Percentiles rank a stretch among this genome's conserved stretches.
These are phyloP conservation scores for Goffeauzyma gilvescens DNA, from an alignment of 768 basidiomycete genomes.

Conservation along the genomic window DNA sequence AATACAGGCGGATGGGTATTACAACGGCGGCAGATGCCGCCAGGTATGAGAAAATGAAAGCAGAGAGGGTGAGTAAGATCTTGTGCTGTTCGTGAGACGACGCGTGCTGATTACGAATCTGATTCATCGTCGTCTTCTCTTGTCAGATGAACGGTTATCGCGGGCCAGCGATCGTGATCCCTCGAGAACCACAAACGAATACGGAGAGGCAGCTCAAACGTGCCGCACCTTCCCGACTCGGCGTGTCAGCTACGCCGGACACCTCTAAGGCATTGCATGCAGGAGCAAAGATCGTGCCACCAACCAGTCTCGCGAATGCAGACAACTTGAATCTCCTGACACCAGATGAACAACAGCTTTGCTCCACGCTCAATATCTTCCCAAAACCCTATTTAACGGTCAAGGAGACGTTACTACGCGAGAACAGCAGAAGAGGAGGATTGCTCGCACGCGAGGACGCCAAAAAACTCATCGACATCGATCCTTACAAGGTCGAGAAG, in stretches of 20 bases:
- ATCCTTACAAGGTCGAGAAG: constrained; percentile 75
- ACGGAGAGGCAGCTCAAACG: constrained; percentile 1
- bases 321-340: constrained; percentile 78
- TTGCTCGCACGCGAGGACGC: constrained; percentile 74
- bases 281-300: background rate
- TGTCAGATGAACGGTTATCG: background rate
- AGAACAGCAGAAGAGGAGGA: constrained; percentile 75
- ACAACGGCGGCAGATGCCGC: constrained; percentile 73
- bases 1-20: constrained; percentile 69
- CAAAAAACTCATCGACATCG: constrained; percentile 71
- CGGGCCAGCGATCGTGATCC: background rate
- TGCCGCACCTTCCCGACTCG: too few species aligned
- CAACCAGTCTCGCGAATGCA: constrained; percentile 51
- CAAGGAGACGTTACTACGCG: constrained; percentile 83
- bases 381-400: constrained; percentile 90
- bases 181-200: constrained; percentile 1
- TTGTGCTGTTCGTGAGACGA: background rate
- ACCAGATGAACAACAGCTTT: constrained; percentile 66
- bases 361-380: constrained; percentile 71
- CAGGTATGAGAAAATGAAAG: constrained; percentile 58
- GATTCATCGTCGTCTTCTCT: background rate
- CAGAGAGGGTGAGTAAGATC: constrained; percentile 56
- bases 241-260: background rate
- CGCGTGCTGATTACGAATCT: background rate
- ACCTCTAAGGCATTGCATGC: background rate